These are phyloP conservation scores for Arxiozyma telluris DNA, from an alignment of 1,139 yeast species.

Conservation along the genomic window DNA sequence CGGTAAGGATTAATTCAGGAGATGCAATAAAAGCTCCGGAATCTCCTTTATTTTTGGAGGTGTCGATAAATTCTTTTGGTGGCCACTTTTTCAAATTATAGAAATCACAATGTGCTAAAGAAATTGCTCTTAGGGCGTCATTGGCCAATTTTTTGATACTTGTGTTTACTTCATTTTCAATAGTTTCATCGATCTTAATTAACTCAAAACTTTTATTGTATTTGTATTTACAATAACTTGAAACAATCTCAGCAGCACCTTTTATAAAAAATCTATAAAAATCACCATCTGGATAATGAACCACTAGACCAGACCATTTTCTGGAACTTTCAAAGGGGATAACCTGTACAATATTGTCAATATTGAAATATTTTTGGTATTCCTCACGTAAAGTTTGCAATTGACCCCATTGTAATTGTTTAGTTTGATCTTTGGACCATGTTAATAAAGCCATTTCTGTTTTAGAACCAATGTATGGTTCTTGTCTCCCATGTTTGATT, in stretches of 20 bases:
- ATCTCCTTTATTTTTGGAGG: not conserved
- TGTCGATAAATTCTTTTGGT: slow-evolving; percentile 38
- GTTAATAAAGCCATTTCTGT: slow-evolving; percentile 85
- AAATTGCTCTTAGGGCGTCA: slow-evolving; percentile 76
- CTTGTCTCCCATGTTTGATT: slow-evolving; percentile 30
- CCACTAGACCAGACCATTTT: slow-evolving; percentile 84
- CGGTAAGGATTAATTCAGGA: slow-evolving; percentile 35
- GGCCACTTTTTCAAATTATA: slow-evolving; percentile 51
- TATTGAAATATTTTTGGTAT: slow-evolving; percentile 22
- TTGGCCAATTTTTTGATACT: slow-evolving; percentile 61
- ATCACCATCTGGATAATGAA: slow-evolving; percentile 33
- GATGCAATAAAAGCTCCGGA: slow-evolving; percentile 36
- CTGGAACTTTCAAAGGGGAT: slow-evolving; percentile 89
- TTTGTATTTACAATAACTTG: slow-evolving; percentile 46
- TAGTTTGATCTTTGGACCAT: slow-evolving; percentile 47
- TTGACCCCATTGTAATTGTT: slow-evolving; percentile 39
- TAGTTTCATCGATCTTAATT: slow-evolving; percentile 21
- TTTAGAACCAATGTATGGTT: slow-evolving; percentile 79
- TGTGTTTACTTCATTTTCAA: slow-evolving; percentile 29
- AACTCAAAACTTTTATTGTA: slow-evolving; percentile 31
- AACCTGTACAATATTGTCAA: slow-evolving; percentile 47
- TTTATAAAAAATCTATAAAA: slow-evolving; percentile 63
- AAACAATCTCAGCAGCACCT: slow-evolving; percentile 90
- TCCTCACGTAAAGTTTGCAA: slow-evolving; percentile 35
- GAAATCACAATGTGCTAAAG: slow-evolving; percentile 71